Percentiles rank a stretch among this genome's conserved stretches.
phyloP scores from a whole-genome alignment of 129 eudicot species.

The Centella asiatica region DNA sequence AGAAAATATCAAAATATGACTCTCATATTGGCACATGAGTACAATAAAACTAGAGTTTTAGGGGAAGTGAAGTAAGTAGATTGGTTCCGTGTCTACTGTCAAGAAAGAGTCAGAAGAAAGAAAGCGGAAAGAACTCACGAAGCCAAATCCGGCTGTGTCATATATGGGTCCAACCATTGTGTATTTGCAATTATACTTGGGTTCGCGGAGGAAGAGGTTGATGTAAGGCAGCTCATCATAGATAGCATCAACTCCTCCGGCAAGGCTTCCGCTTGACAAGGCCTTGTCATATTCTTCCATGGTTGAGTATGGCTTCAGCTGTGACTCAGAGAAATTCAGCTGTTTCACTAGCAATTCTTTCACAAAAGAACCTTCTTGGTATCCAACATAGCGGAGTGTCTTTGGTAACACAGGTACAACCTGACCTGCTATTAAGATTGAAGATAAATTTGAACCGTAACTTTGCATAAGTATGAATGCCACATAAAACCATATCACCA shows the following conservation, averaged over 20 bases:
- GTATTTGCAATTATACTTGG: too few relatives aligned
- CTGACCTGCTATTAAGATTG: constrained; percentile 25
- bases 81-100: too few relatives aligned
- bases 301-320: background rate
- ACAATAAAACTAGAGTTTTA: too few relatives aligned
- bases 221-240: constrained; percentile 28
- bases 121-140: constrained; percentile 21
- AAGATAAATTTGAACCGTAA: constrained; percentile 31
- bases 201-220: constrained; percentile 19
- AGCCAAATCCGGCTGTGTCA: constrained; percentile 34
- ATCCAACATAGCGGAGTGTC: background rate
- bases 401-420: background rate
- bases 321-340: background rate
- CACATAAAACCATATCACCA: constrained; percentile 26
- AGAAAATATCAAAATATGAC: background rate
- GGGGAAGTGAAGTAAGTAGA: too few relatives aligned
- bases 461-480: constrained; percentile 35
- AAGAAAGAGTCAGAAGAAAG: background rate
- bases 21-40: too few relatives aligned
- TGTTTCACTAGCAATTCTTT: background rate
- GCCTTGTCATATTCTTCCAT: constrained; percentile 1
- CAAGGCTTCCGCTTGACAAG: constrained; percentile 15
- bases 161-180: constrained; percentile 25
- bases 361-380: background rate
- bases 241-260: constrained; percentile 34